Conservation (phyloP, 2,329 filamentous ascomycete genomes). For the Chaetothyriales sp. region DNA sequence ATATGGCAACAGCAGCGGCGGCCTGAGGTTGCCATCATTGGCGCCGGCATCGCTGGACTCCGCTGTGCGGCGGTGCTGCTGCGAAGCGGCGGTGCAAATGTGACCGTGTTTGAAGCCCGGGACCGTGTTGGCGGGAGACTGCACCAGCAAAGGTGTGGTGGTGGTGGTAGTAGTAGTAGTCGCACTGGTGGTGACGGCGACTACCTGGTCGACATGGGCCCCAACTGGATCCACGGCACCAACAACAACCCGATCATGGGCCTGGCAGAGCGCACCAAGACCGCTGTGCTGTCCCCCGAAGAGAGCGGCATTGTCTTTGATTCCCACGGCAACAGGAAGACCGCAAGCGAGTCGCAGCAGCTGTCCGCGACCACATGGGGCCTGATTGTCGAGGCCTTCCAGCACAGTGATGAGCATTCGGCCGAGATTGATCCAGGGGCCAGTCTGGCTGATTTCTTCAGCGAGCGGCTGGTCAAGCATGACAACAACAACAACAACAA, state of each 20-base stretch:
- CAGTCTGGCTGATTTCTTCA: constrained; percentile 45
- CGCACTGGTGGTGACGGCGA: too few relatives aligned
- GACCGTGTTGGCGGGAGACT: constrained; percentile 44
- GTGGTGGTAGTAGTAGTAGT: constrained; percentile 7
- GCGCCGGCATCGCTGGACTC: constrained; percentile 45
- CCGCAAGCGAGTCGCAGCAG: constrained; percentile 20
- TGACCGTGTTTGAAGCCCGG: constrained; percentile 46
- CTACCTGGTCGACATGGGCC: constrained; percentile 44
- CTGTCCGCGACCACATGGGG: constrained; percentile 38
- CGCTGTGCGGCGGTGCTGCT: constrained; percentile 44
- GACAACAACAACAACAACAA: constrained; percentile 21
- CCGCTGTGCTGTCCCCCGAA: constrained; percentile 36
- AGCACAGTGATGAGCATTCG: constrained; percentile 39
- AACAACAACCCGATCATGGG: constrained; percentile 43
- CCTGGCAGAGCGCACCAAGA: constrained; percentile 39
- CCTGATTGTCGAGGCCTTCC: constrained; percentile 44
- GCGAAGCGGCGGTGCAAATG: constrained; percentile 39
- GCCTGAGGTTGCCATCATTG: constrained; percentile 37
- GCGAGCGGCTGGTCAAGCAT: constrained; percentile 32
- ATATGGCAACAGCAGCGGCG: too few relatives aligned
- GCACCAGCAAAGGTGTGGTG: constrained; percentile 33
- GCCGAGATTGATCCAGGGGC: constrained; percentile 35
- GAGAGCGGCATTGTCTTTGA: constrained; percentile 37
- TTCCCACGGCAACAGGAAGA: constrained; percentile 29
- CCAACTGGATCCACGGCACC: constrained; percentile 52